Base-by-base conservation (phyloP, 495 filamentous ascomycete species). In the Lineolata rhizophorae region DNA sequence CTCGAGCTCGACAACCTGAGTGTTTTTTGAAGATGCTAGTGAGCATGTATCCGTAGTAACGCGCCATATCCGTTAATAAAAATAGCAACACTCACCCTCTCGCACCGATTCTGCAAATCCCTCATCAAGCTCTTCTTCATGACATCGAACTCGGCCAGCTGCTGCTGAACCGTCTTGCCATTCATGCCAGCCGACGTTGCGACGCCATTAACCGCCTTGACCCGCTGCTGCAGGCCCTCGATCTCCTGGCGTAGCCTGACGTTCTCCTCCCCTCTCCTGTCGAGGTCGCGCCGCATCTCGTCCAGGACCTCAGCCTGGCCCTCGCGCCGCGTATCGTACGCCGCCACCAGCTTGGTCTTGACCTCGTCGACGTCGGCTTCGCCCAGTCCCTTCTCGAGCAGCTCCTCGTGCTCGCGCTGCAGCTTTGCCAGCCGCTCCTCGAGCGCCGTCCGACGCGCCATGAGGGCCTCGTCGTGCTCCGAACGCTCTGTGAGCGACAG, bases 71-170 rank as follows among this genome's bases (percentile, higher is more conserved):
- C n/a, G n/a, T n/a, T n/a, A 1, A 27, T 8, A 32, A 3, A 21
- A 24, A 34, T 5, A 18, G 19, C 29, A 29, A 11, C 14, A 47
- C 51, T 41, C 40, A 52, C 84, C 41, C 87, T 70, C 58, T 97
- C 87, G 54, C 87, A 97, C 27, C 87, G 70, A 57, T 97, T 97
- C 56, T 97, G 87, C 32, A 97, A 60, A 56, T 97, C 87, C 35
- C 87, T 76, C 87, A 97, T 97, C 39, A 97, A 60, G 27, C 77
- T 87, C 67, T 97, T 97, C 67, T 97, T 97, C 85, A 97, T 97
- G 21, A 76, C 75, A 55, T 97, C 87, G 40, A 97, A 97, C 44
- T 97, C 87, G 34, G 87, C 76, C 47, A 97, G 84, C 56, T 93
- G 85, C 55, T 95, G 84, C 44, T 92, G 80, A 27, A 92, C 62